Conservation (phyloP, 225 moss, liverwort and hornwort species). For the Pseudoscleropodium purum region DNA sequence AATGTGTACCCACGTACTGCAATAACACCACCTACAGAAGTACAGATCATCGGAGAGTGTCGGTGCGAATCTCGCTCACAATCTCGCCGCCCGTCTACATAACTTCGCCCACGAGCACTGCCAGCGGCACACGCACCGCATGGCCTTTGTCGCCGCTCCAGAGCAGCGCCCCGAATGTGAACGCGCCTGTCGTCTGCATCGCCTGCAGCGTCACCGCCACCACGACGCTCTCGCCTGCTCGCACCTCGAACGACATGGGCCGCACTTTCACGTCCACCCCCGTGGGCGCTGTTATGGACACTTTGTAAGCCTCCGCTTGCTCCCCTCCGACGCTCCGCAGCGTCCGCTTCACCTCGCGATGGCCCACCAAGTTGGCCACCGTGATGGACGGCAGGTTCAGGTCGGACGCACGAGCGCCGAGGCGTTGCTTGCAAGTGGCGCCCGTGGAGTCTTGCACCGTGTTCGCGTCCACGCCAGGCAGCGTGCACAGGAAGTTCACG, state of each 20-base stretch:
- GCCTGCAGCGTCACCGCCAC: slow-evolving; percentile 52
- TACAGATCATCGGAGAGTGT: neutral
- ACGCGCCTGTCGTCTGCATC: slow-evolving; percentile 38
- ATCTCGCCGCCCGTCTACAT: neutral
- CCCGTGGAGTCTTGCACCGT: slow-evolving; percentile 92
- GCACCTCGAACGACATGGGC: slow-evolving; percentile 38
- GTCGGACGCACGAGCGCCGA: slow-evolving; percentile 65
- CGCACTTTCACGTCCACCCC: slow-evolving; percentile 52
- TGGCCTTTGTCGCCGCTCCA: slow-evolving; percentile 67
- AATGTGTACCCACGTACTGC: neutral
- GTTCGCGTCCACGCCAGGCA: slow-evolving; percentile 86
- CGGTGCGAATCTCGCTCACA: neutral
- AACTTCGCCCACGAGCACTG: slow-evolving; percentile 52
- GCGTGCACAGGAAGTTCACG: slow-evolving; percentile 82
- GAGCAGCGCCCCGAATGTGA: slow-evolving; percentile 57
- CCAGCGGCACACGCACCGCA: slow-evolving; percentile 53
- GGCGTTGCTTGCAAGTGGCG: slow-evolving; percentile 44
- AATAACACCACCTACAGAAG: neutral
- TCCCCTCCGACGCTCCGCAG: slow-evolving; percentile 38
- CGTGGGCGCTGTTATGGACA: slow-evolving; percentile 25
- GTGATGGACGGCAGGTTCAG: slow-evolving; percentile 83
- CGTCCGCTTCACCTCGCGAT: slow-evolving; percentile 43
- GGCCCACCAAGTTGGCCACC: slow-evolving; percentile 69
- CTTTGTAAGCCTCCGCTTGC: slow-evolving; percentile 34
- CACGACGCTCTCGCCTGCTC: slow-evolving; percentile 16